Base-by-base conservation (phyloP, 2,329 filamentous ascomycete species). In the Monilinia fructicola region DNA sequence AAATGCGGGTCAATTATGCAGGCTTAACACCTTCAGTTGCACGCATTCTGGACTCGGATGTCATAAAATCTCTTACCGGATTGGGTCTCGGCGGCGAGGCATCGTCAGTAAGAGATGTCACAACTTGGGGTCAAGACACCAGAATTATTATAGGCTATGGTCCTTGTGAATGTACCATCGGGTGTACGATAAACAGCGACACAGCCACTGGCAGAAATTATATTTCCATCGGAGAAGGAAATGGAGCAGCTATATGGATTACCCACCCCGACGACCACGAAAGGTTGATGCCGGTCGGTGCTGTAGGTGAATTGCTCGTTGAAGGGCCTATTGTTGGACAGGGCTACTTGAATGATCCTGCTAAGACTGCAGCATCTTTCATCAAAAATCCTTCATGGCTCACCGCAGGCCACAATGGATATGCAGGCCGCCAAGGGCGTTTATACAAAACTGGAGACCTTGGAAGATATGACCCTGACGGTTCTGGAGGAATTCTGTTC, bases 361-460 rank as follows among this genome's bases (percentile, higher is more conserved):
- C 81, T 52, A 87, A 86, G 75, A 89, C 87, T 0, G 79, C 79
- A 2, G 80, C 81, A 31, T 81, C 81, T 0, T 90, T 90, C 68
- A 82, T 90, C 55, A 77, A 80, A 12, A 79, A 85, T 64, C 85
- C 84, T 0, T 74, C 74, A 0, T 89, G 85, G 83, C 56, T 66
- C 23, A 54, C 14, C 4, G 62, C 52, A 44, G 53, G 50, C 10
- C 50, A 64, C 21, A 55, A 31, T 14, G 53, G 42, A n/a, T 48
- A 52, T 16, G 18, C 14, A 3, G 81, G 81, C 2, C 77, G 80
- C 6, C 71, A 67, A 11, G 81, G 81, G 1, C 78, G 82, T 5
- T 71, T 88, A 2, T 88, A 88, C 73, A 85, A 84, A 71, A 87
- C 86, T 0, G 86, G 86, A 0, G 86, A 89, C 69, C 77, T 88